Evolutionary conservation across 140 eudicot genomes (phyloP).

Genomic region (Senecio squalidus): DNA sequence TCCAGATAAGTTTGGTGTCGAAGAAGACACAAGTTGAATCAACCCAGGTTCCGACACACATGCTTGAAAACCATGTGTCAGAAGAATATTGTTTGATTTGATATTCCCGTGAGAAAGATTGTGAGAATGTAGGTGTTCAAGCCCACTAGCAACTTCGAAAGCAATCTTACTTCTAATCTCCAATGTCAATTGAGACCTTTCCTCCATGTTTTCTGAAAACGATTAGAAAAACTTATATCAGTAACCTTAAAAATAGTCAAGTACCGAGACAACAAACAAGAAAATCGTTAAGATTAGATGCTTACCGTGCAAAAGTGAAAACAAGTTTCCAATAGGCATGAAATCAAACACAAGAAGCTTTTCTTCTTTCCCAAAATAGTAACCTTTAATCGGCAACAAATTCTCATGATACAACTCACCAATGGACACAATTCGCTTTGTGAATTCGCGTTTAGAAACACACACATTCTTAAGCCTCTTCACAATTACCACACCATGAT

Average conservation of each 20-base stretch:
- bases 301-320: conserved; percentile 58
- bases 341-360: conserved; percentile 52
- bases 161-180: conserved; percentile 48
- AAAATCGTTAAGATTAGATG: neutral
- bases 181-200: conserved; percentile 34
- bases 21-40: conserved; percentile 36
- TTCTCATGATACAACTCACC: conserved; percentile 55
- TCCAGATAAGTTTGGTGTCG: conserved; percentile 27
- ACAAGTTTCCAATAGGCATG: conserved; percentile 56
- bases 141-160: conserved; percentile 38
- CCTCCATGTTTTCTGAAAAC: conserved; percentile 28
- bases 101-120: conserved; percentile 58
- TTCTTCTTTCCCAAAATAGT: conserved; percentile 58
- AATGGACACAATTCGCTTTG: conserved; percentile 35
- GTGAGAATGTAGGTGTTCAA: conserved; percentile 51
- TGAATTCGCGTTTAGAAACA: conserved; percentile 47
- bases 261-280: neutral
- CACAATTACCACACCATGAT: conserved; percentile 41
- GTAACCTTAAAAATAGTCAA: conserved; percentile 2
- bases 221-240: neutral
- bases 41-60: conserved; percentile 44
- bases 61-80: conserved; percentile 23
- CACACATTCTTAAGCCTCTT: conserved; percentile 56
- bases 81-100: conserved; percentile 54
- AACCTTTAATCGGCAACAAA: conserved; percentile 46